Evolutionary conservation across 495 filamentous ascomycete genomes (phyloP), one percentile per base, ranked within the genome.

Genomic region (Penicillium salamii): DNA sequence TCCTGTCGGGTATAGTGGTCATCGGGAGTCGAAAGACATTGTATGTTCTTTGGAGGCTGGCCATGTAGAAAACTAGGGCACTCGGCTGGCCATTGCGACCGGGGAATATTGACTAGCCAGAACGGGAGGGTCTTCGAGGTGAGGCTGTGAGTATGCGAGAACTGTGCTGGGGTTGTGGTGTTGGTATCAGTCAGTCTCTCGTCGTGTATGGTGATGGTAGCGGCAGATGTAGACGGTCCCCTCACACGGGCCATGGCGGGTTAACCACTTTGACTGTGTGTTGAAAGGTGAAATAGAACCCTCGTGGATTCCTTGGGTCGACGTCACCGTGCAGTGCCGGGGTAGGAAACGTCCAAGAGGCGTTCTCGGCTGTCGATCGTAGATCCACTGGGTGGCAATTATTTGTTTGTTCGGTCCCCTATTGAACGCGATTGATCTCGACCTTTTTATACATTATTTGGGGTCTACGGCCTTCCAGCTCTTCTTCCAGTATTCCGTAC

Each of bases 31-130:
- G 75, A 68, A 40, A 95, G 74, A 46, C 87, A 85, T n/a, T 46
- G 53, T 8, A 70, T 68, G 24, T 68, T 68, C 46, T 75, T 77
- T 1, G 66, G 62, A 19, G 67, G 70, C 36, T 82, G 61, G 53
- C 78, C 69, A 17, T 56, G 60, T 33, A 96, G 78, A 64, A 81
- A 92, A 21, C 75, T 73, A 0, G 90, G 90, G 57, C 90, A 95
- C 23, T 79, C 71, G 12, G 63, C 55, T 5, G 82, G 79, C 68
- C 87, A 78, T 54, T 82, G 63, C 18, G 70, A 55, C 14, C 63
- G 70, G 3, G 87, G 85, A 13, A 93, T 67, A 63, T 96, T 95
- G 54, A 89, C 75, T 34, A 88, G 81, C 89, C 88, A 95, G 72
- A 85, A 95, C 1, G 87, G 86, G 14, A 85, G 59, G 20, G 48